A percentile compares a stretch with the other conserved stretches of the same genome.
Conservation (phyloP, 192 early-diverging fungal species). For the Coemansia sp. region DNA sequence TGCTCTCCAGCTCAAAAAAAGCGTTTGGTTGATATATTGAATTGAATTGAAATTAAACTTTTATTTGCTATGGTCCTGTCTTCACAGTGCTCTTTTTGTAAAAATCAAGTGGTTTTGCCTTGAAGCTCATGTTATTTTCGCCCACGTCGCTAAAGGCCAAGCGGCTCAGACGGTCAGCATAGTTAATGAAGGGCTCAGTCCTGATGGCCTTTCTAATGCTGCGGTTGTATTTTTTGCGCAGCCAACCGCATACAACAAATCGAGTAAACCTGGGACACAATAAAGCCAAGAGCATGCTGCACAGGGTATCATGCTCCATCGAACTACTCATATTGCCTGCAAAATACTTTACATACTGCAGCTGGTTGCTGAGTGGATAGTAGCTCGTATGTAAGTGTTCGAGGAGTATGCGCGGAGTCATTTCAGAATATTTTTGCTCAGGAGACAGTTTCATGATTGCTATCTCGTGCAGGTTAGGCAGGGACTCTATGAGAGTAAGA, state of each 20-base stretch:
- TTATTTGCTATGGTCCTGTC: neutral
- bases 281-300: neutral
- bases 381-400: neutral
- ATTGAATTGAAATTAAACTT: neutral
- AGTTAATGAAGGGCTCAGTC: neutral
- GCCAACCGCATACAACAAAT: neutral
- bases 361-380: neutral
- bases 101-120: neutral
- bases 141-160: neutral
- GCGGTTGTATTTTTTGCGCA: slow-evolving; percentile 2
- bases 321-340: neutral
- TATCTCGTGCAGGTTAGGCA: neutral
- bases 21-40: neutral
- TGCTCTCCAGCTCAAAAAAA: neutral
- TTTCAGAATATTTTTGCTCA: neutral
- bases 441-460: neutral
- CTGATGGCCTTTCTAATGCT: slow-evolving; percentile 1
- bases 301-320: neutral
- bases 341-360: neutral
- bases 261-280: slow-evolving; percentile 8
- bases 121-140: slow-evolving; percentile 1
- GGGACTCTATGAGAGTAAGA: neutral
- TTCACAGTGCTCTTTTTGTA: neutral
- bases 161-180: neutral
- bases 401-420: neutral